Conservation (phyloP, 2,329 filamentous ascomycete genomes). For the Aspergillus nomiae region DNA sequence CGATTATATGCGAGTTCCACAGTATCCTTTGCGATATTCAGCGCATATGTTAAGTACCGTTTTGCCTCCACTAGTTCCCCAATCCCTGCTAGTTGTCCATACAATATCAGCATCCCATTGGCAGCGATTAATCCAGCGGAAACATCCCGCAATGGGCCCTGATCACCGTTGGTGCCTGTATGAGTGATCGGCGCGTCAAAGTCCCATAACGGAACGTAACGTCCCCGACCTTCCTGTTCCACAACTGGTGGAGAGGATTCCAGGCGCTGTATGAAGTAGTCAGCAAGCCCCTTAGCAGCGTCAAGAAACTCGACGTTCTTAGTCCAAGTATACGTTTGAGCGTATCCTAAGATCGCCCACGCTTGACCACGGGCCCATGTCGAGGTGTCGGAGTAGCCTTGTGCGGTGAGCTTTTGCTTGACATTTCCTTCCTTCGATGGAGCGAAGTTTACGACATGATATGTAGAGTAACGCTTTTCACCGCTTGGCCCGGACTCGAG, state of each 20-base stretch:
- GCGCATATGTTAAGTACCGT: slow-evolving; percentile 10
- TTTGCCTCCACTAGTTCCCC: slow-evolving; percentile 1
- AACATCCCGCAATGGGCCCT: slow-evolving; percentile 36
- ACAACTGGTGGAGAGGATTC: slow-evolving; percentile 30
- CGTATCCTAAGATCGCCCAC: slow-evolving; percentile 32
- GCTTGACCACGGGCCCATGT: slow-evolving; percentile 29
- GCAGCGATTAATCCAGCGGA: slow-evolving; percentile 46
- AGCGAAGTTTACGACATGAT: slow-evolving; percentile 24
- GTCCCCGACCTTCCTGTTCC: not conserved
- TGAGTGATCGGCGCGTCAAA: slow-evolving; percentile 40
- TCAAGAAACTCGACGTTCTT: slow-evolving; percentile 30
- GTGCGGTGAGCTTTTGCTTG: slow-evolving; percentile 22
- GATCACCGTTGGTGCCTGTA: not conserved
- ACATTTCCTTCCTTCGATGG: slow-evolving; percentile 17
- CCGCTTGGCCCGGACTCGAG: slow-evolving; percentile 4
- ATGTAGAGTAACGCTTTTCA: slow-evolving; percentile 17
- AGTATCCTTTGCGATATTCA: slow-evolving; percentile 15
- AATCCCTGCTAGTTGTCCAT: slow-evolving; percentile 25
- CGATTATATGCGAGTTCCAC: slow-evolving; percentile 2
- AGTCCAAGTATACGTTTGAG: slow-evolving; percentile 46
- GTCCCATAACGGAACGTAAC: slow-evolving; percentile 39
- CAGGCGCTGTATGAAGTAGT: slow-evolving; percentile 41
- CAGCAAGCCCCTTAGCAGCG: slow-evolving; percentile 37
- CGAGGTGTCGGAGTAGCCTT: slow-evolving; percentile 24
- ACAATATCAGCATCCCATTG: slow-evolving; percentile 44